Evolutionary conservation across 2,329 filamentous ascomycete genomes (phyloP).

Genomic region (Tolypocladium inflatum): DNA sequence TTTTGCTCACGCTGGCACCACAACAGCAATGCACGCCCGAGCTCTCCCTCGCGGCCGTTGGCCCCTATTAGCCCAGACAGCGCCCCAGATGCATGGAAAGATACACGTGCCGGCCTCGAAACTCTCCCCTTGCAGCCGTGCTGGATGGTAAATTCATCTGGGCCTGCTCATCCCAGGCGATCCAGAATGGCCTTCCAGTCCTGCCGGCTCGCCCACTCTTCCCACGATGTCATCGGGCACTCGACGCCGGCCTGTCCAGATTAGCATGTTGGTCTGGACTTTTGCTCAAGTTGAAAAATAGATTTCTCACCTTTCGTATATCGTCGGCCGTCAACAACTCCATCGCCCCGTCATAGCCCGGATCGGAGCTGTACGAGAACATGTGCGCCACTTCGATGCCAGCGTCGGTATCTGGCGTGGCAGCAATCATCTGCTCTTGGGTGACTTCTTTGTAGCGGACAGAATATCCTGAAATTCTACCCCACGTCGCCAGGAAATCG

Average conservation of each 20-base stretch:
- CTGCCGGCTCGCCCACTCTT: slow-evolving; percentile 24
- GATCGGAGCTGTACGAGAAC: slow-evolving; percentile 35
- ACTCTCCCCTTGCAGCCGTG: background rate
- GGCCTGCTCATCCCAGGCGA: background rate
- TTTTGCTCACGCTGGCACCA: background rate
- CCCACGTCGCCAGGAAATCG: slow-evolving; percentile 35
- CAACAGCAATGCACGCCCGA: background rate
- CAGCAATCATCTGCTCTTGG: slow-evolving; percentile 28
- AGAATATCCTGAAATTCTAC: slow-evolving; percentile 20
- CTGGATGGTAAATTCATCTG: background rate
- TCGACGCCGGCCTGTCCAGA: slow-evolving; percentile 29
- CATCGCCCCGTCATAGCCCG: slow-evolving; percentile 39
- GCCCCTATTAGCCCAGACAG: background rate
- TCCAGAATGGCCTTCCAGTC: slow-evolving; percentile 20
- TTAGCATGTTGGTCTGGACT: no score
- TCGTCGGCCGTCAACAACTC: slow-evolving; percentile 31
- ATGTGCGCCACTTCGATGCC: slow-evolving; percentile 35
- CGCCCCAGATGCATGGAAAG: background rate
- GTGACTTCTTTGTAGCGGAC: slow-evolving; percentile 29
- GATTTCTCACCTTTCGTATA: slow-evolving; percentile 27
- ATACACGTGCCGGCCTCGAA: background rate
- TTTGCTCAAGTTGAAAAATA: no score
- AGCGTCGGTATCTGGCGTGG: slow-evolving; percentile 26
- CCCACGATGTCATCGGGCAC: slow-evolving; percentile 29
- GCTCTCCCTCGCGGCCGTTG: background rate